Evolutionary conservation across 352 stramenopile species (phyloP).

Genomic region (Nothophytophthora sp.): DNA sequence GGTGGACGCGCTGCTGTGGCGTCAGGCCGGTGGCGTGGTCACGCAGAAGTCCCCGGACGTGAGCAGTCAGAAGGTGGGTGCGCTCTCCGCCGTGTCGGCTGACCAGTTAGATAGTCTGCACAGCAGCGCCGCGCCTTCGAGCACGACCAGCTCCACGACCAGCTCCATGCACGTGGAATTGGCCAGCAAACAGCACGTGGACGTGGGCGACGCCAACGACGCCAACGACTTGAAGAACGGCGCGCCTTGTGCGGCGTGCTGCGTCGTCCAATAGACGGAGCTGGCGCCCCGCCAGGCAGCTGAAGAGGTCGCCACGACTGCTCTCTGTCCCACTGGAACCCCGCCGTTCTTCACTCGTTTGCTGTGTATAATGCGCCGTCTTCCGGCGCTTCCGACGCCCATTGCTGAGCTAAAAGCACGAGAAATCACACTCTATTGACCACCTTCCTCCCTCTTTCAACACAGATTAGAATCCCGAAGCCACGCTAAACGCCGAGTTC

Average conservation of each 20-base stretch:
- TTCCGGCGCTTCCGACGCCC: no score
- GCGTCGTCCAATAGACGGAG: slow-evolving; percentile 64
- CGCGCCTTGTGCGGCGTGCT: slow-evolving; percentile 59
- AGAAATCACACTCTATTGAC: no score
- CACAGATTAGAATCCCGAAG: no score
- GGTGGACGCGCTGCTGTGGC: slow-evolving; percentile 87
- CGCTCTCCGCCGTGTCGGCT: slow-evolving; percentile 33
- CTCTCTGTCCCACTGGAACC: slow-evolving; percentile 5
- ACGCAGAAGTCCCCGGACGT: slow-evolving; percentile 76
- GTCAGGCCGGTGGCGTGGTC: slow-evolving; percentile 76
- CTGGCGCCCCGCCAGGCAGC: no score
- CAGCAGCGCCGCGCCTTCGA: slow-evolving; percentile 3
- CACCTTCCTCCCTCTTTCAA: not conserved
- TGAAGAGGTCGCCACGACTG: slow-evolving; percentile 10
- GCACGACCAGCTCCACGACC: slow-evolving; percentile 11
- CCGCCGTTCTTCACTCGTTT: not conserved
- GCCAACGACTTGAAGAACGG: slow-evolving; percentile 40
- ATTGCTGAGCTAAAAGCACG: slow-evolving; percentile 31
- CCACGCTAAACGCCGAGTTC: slow-evolving; percentile 63
- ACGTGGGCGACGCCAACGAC: slow-evolving; percentile 12
- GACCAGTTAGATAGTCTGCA: slow-evolving; percentile 37
- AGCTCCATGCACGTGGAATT: slow-evolving; percentile 28
- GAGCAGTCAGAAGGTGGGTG: slow-evolving; percentile 35
- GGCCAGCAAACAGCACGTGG: slow-evolving; percentile 26
- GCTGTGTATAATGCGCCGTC: no score